Conservation (phyloP, 2,329 filamentous ascomycete species). For the Xylaria sp. region DNA sequence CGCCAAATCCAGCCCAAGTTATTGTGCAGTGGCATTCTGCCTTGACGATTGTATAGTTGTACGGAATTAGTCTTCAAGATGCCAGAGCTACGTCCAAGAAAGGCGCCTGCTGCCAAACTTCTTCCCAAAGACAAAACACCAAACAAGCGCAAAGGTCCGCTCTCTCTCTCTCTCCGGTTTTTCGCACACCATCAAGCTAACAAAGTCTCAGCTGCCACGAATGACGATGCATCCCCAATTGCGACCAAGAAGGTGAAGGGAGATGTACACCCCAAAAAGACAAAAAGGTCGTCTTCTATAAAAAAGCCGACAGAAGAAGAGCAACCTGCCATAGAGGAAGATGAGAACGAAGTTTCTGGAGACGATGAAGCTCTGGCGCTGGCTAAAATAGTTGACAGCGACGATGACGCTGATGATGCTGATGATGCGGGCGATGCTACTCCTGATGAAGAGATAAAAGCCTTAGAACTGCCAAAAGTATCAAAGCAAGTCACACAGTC, state of each 20-base stretch:
- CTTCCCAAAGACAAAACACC: conserved; percentile 43
- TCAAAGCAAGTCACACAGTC: conserved; percentile 51
- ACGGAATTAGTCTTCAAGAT: conserved; percentile 41
- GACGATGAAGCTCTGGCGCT: conserved; percentile 52
- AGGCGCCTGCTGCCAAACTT: conserved; percentile 44
- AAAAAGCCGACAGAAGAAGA: conserved; percentile 41
- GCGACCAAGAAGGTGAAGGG: conserved; percentile 18
- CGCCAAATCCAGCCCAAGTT: conserved; percentile 17
- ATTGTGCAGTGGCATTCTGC: not conserved
- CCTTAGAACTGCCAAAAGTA: conserved; percentile 56
- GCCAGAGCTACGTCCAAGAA: conserved; percentile 51
- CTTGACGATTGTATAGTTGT: not conserved
- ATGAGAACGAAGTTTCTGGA: conserved; percentile 38
- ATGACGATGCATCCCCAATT: conserved; percentile 52
- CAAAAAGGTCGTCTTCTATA: conserved; percentile 33
- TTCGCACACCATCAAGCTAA: conserved; percentile 3
- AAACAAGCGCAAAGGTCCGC: conserved; percentile 47
- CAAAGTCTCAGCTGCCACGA: conserved; percentile 40
- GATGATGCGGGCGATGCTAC: conserved; percentile 47
- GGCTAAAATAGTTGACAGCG: conserved; percentile 53
- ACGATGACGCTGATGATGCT: conserved; percentile 48
- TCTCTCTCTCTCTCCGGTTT: not conserved
- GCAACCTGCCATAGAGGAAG: conserved; percentile 38
- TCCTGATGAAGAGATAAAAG: conserved; percentile 54
- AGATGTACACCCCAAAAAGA: conserved; percentile 31